Evolutionary conservation across 352 stramenopile genomes (phyloP), one percentile per base, ranked within the genome.

Genomic region (Phytophthora citricola): DNA sequence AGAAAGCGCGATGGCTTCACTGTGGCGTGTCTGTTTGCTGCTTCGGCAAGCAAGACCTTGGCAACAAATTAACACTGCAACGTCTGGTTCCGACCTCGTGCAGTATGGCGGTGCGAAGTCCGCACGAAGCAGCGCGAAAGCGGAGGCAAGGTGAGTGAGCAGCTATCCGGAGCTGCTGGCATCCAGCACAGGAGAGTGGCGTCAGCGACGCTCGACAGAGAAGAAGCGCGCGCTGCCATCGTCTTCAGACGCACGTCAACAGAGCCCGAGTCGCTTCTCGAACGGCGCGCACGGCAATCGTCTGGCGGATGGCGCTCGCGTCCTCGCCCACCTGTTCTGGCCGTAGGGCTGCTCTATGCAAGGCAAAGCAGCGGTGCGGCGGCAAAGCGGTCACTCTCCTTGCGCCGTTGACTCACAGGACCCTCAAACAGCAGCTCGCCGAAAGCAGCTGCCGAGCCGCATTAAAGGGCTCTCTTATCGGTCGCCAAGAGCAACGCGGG

Each of bases 281-380:
- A 22, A 10, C 54, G 14, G 14, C 12, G 10, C 26, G 24, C 43
- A 46, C 45, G 43, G n/a, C 39, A 39, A 67, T 47, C 67, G 47
- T 66, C 56, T 71, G 62, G 55, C 67, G 63, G 67, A 48, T 71
- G 57, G 34, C 34, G 29, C 34, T 22, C 17, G 36, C 46, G 22
- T 15, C 29, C 17, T 17, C 31, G 53, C 50, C 62, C 63, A 69
- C 43, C 47, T 73, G 68, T 76, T 70, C 52, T 73, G 64, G 48
- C 69, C 54, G 56, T 65, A 2, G 49, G 63, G 58, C 69, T 70
- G 46, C 63, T 73, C 63, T 73, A 76, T 76, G 63, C 45, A 73
- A 32, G 15, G 9, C 12, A 22, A 50, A 53, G 46, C 65, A 65
- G 58, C 55, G 59, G 46, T 64, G 63, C 56, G 32, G 34, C 31